phyloP scores from a whole-genome alignment of 2,329 filamentous ascomycete species.

The Neonectria neomacrospora region DNA sequence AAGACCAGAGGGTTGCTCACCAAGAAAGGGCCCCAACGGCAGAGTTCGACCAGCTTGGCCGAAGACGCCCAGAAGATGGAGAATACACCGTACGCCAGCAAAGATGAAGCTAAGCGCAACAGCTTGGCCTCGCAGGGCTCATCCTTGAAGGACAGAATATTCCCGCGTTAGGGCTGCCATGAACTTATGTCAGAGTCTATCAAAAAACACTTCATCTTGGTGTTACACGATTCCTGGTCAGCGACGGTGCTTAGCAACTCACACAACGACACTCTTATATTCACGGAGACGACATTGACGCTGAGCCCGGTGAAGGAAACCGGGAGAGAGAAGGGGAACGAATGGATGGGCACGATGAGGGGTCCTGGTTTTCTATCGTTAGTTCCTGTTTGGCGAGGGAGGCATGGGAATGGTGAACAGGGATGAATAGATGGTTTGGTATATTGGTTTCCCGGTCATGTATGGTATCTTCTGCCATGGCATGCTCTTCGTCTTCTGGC shows the following conservation, averaged over 20 bases:
- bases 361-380: background rate
- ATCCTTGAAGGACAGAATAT: conserved; percentile 43
- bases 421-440: conserved; percentile 13
- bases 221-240: background rate
- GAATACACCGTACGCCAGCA: conserved; percentile 37
- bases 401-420: background rate
- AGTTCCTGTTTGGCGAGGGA: background rate
- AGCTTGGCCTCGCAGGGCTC: conserved; percentile 40
- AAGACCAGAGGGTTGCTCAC: conserved; percentile 49
- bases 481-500: conserved; percentile 8
- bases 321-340: background rate
- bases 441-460: conserved; percentile 5
- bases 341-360: conserved; percentile 4
- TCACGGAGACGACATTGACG: background rate
- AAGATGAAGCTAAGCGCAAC: conserved; percentile 39
- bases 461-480: background rate
- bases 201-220: background rate
- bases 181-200: background rate
- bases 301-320: background rate
- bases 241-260: background rate
- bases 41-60: conserved; percentile 40
- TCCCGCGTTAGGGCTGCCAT: conserved; percentile 31
- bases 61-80: conserved; percentile 42
- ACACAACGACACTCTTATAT: too few relatives aligned
- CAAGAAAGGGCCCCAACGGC: conserved; percentile 51